Percentiles rank a stretch among this genome's conserved stretches.
phyloP scores from a whole-genome alignment of 306 rosid species.

The Mimosa bimucronata region DNA sequence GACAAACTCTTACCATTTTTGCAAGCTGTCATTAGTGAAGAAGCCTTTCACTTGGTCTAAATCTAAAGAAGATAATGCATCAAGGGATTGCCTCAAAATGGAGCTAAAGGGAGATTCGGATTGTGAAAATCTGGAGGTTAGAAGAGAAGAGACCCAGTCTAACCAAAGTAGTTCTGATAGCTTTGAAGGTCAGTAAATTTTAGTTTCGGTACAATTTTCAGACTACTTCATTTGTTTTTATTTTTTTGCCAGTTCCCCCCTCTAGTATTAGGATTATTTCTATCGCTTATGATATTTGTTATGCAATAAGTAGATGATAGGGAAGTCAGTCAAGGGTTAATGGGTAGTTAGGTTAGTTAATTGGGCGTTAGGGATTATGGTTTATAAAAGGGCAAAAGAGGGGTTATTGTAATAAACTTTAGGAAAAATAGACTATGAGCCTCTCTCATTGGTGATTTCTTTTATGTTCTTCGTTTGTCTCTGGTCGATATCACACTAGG shows the following conservation, averaged over 20 bases:
- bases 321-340: background rate
- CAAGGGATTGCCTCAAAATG: constrained; percentile 30
- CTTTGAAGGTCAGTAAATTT: background rate
- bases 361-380: background rate
- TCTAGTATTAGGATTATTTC: constrained; percentile 1
- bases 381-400: background rate
- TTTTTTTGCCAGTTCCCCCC: background rate
- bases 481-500: background rate
- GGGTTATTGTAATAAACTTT: background rate
- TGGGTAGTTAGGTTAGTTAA: background rate
- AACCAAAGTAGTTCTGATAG: background rate
- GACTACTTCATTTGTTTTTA: background rate
- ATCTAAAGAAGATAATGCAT: constrained; percentile 35
- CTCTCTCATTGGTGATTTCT: constrained; percentile 17
- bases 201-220: background rate
- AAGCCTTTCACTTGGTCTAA: constrained; percentile 43
- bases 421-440: background rate
- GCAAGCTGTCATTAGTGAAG: constrained; percentile 83
- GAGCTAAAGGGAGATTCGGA: constrained; percentile 39
- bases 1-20: constrained; percentile 86
- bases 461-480: constrained; percentile 25
- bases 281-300: background rate
- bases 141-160: background rate
- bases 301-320: background rate
- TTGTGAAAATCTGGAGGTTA: constrained; percentile 28